Conservation (phyloP, 208 protist species). For the Trypanosoma lewisi region DNA sequence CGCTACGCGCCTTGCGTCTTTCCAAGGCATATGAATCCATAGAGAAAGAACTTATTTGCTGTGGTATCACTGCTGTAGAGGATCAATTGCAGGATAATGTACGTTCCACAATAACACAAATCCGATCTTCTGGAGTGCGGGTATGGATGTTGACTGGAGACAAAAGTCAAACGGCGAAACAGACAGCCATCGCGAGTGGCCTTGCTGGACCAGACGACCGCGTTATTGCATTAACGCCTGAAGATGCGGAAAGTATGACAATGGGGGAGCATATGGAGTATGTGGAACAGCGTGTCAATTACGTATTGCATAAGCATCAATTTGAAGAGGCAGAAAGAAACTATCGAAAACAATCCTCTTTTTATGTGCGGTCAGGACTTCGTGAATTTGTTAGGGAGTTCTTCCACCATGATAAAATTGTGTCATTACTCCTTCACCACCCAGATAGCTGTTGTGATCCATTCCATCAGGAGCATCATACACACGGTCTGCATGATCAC, state of each 20-base stretch:
- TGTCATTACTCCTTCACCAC: not conserved
- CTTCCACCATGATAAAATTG: not conserved
- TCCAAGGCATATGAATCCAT: slow-evolving; percentile 54
- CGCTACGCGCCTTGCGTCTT: slow-evolving; percentile 29
- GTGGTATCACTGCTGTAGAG: slow-evolving; percentile 95
- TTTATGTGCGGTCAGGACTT: slow-evolving; percentile 44
- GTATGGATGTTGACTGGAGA: slow-evolving; percentile 98
- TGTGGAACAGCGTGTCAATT: slow-evolving; percentile 17
- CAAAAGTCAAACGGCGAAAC: slow-evolving; percentile 96
- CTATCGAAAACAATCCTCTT: slow-evolving; percentile 16
- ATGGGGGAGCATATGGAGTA: slow-evolving; percentile 39
- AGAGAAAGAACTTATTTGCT: slow-evolving; percentile 85
- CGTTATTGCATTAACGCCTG: slow-evolving; percentile 42
- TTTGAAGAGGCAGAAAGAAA: slow-evolving; percentile 29
- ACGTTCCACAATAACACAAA: slow-evolving; percentile 75
- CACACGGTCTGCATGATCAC: not conserved
- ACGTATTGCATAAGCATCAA: slow-evolving; percentile 20
- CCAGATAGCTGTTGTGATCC: not conserved
- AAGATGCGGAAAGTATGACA: slow-evolving; percentile 25
- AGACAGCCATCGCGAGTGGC: slow-evolving; percentile 88
- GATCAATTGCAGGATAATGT: slow-evolving; percentile 96
- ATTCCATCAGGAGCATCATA: not conserved
- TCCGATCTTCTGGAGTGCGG: slow-evolving; percentile 75
- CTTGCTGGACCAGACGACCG: slow-evolving; percentile 41
- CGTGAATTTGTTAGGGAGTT: slow-evolving; percentile 64